These are phyloP conservation scores for Inga laurina DNA, from an alignment of 306 rosid genomes.

Conservation along the genomic window DNA sequence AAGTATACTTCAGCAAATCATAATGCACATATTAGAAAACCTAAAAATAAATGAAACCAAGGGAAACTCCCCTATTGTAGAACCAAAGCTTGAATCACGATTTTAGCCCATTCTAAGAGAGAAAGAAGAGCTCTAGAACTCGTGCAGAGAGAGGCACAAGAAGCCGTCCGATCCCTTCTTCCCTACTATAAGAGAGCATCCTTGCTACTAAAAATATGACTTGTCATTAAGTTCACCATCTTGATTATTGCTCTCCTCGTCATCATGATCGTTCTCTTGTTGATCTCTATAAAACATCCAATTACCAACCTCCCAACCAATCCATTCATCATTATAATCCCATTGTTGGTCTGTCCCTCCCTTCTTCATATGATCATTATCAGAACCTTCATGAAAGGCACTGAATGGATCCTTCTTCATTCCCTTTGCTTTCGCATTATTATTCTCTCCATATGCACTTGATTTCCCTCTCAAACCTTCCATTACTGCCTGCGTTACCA, in stretches of 20 bases:
- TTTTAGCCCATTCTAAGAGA: too few species aligned
- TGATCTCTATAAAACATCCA: background rate
- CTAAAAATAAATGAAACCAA: too few species aligned
- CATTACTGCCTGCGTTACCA: background rate
- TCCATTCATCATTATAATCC: background rate
- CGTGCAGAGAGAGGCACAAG: too few species aligned
- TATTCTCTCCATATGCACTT: background rate
- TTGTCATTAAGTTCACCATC: background rate
- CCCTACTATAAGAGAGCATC: too few species aligned
- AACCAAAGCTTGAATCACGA: too few species aligned
- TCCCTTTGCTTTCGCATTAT: background rate
- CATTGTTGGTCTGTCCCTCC: background rate
- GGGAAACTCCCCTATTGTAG: too few species aligned
- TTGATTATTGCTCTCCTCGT: background rate
- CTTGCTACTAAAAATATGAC: too few species aligned
- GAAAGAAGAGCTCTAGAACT: too few species aligned
- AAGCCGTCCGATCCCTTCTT: too few species aligned
- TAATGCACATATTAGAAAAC: too few species aligned
- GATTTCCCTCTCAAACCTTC: background rate
- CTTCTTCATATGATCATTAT: background rate
- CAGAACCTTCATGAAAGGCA: background rate
- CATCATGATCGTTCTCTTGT: background rate
- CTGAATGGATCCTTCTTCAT: background rate
- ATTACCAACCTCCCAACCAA: background rate
- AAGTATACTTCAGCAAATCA: too few species aligned